A percentile compares a stretch with the other conserved stretches of the same genome.
These are phyloP conservation scores for Talaromyces marneffei DNA, from an alignment of 2,329 filamentous ascomycete genomes.

Conservation along the genomic window DNA sequence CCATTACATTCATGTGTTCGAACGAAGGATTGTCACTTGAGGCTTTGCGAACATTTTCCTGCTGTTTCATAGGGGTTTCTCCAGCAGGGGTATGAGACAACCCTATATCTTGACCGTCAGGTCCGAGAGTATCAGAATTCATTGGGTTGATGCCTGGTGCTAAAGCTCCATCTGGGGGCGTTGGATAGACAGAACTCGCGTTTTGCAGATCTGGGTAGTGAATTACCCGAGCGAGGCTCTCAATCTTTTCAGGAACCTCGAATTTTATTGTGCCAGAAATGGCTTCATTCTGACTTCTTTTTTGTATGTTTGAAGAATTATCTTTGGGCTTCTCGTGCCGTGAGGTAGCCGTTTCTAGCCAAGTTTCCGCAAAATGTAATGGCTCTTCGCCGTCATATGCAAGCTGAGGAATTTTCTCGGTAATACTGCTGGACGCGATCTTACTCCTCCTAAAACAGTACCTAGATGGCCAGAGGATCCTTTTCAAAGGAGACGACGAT, in stretches of 20 bases:
- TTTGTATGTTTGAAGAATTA: conserved; percentile 15
- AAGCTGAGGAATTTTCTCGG: conserved; percentile 18
- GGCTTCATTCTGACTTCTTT: conserved; percentile 23
- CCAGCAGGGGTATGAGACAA: conserved; percentile 17
- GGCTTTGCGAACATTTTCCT: conserved; percentile 12
- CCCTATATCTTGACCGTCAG: conserved; percentile 25
- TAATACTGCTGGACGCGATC: conserved; percentile 12
- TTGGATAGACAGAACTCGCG: conserved; percentile 47
- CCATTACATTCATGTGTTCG: conserved; percentile 22
- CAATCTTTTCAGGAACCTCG: conserved; percentile 27
- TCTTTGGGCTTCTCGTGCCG: conserved; percentile 16
- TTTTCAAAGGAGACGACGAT: conserved; percentile 31
- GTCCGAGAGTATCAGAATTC: conserved; percentile 25
- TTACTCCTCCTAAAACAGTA: conserved; percentile 37
- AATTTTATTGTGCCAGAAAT: conserved; percentile 20
- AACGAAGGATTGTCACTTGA: conserved; percentile 16
- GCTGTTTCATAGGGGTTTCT: conserved; percentile 14
- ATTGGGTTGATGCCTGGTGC: conserved; percentile 26
- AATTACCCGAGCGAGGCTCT: conserved; percentile 36
- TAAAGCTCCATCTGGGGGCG: conserved; percentile 46
- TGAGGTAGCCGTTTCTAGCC: conserved; percentile 28
- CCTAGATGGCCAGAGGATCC: conserved; percentile 41
- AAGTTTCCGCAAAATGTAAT: conserved; percentile 39
- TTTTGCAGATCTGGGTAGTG: conserved; percentile 37
- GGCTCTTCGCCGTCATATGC: conserved; percentile 29